Percentiles rank a stretch among this genome's conserved stretches.
phyloP scores from a whole-genome alignment of 257 asterid species.

The Nicotiana benthamiana region DNA sequence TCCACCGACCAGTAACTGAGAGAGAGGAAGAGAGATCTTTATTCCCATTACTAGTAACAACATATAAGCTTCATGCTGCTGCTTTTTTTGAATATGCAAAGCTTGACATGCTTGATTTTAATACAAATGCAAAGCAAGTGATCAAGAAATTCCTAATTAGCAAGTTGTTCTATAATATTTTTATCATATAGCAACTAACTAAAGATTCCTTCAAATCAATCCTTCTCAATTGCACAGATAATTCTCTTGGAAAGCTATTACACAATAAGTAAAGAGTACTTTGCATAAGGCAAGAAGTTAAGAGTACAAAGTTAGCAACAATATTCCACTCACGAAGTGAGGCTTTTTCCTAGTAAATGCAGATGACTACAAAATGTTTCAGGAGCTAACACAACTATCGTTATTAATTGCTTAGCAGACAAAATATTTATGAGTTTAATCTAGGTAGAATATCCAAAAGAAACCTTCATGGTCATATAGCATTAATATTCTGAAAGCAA shows the following conservation, averaged over 20 bases:
- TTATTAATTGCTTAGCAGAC: not conserved
- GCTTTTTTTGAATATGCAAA: not conserved
- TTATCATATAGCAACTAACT: not conserved
- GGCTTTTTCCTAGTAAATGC: too few relatives aligned
- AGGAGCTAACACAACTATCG: not conserved
- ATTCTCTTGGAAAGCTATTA: too few relatives aligned
- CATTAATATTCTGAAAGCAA: not conserved
- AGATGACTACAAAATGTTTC: too few relatives aligned
- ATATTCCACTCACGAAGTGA: too few relatives aligned
- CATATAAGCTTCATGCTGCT: not conserved
- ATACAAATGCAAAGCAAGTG: not conserved
- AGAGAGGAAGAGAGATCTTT: not conserved
- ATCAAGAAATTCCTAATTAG: not conserved
- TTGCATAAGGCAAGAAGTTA: too few relatives aligned
- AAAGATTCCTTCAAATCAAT: not conserved
- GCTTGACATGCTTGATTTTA: not conserved
- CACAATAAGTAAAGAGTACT: too few relatives aligned
- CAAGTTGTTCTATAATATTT: not conserved
- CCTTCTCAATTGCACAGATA: not conserved
- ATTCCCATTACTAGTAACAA: not conserved
- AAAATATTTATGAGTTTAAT: not conserved
- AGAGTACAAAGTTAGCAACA: too few relatives aligned
- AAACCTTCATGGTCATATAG: not conserved
- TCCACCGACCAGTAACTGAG: not conserved
- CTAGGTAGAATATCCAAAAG: not conserved